phyloP scores from a whole-genome alignment of 306 rosid species.

The Trichosanthes truncata region DNA sequence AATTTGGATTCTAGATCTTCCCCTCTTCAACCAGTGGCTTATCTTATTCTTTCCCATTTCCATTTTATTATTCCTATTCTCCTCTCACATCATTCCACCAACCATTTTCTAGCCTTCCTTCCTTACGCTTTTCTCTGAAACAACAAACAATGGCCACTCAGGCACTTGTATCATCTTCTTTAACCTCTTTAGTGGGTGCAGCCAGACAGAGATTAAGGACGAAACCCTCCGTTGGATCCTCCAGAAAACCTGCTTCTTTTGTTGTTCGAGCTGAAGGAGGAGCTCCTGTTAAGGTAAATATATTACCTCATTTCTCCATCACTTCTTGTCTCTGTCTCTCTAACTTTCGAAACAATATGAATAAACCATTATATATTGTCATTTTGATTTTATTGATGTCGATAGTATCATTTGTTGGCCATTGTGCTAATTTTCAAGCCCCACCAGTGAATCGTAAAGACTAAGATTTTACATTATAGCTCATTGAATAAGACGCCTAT shows the following conservation, averaged over 20 bases:
- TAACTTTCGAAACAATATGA: too few species aligned
- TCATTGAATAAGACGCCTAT: too few species aligned
- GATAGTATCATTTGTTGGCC: too few species aligned
- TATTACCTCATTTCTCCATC: too few species aligned
- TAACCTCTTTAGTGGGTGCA: conserved; percentile 57
- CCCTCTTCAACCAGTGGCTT: conserved; percentile 25
- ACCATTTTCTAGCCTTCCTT: not conserved
- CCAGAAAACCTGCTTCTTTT: conserved; percentile 51
- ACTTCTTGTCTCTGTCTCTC: too few species aligned
- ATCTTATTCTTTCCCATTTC: not conserved
- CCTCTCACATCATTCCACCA: conserved; percentile 4
- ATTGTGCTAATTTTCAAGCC: too few species aligned
- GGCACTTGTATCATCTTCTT: conserved; percentile 74
- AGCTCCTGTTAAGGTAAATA: conserved; percentile 79
- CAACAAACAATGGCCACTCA: conserved; percentile 55
- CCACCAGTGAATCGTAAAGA: too few species aligned
- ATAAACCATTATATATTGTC: too few species aligned
- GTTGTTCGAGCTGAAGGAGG: conserved; percentile 60
- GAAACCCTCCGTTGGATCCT: conserved; percentile 33
- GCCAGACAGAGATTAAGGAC: conserved; percentile 48
- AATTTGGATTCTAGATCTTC: conserved; percentile 13
- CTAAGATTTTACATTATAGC: too few species aligned
- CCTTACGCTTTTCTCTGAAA: not conserved
- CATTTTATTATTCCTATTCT: not conserved
- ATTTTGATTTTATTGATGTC: too few species aligned